Base-by-base conservation (phyloP, 2,329 filamentous ascomycete species). In the Colletotrichum paranaense region DNA sequence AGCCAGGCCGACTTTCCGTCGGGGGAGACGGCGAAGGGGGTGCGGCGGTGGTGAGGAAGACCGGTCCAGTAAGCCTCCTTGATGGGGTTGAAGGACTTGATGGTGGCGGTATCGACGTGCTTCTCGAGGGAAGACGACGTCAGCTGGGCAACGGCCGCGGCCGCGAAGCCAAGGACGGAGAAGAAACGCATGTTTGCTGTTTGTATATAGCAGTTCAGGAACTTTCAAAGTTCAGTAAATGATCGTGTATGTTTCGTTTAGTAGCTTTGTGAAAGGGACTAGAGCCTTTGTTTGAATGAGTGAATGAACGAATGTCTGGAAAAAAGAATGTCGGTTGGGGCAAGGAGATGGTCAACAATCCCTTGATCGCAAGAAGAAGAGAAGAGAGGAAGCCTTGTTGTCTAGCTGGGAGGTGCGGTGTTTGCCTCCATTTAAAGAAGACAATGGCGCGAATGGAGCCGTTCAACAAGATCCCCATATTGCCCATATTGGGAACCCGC, bases 11-110 rank as follows among this genome's bases (percentile, higher is more conserved):
- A 86, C 71, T 87, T 87, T 73, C 89, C 89, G 78, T 91, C 86
- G 2, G 90, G 89, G 1, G 90, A 91, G 38, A 90, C 84, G n/a
- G 89, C 86, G 74, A 92, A 92, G 6, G 90, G 90, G 14, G 89
- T 91, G 64, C 90, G 87, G 58, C 89, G 88, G 78, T 92, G 90
- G 76, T 92, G 90, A 57, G 89, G 88, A 58, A 88, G 86, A 24
- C 85, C 85, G 16, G 90, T 91, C 89, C 89, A 91, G 84, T 92
- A 92, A 9, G 89, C 86, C 22, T 85, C 84, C 79, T 89, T 88
- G 75, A 91, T 83, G 6, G 89, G 89, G 77, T 89, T 87, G 81
- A 91, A 91, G 42, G 83, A 81, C 74, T 81, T 81, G 32, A 84
- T 82, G n/a, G 84, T 81, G 62, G 90, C 78, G 62, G 83, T 83